Base-by-base conservation (phyloP, 2,329 filamentous ascomycete species). In the Aspergillus ochraceus region DNA sequence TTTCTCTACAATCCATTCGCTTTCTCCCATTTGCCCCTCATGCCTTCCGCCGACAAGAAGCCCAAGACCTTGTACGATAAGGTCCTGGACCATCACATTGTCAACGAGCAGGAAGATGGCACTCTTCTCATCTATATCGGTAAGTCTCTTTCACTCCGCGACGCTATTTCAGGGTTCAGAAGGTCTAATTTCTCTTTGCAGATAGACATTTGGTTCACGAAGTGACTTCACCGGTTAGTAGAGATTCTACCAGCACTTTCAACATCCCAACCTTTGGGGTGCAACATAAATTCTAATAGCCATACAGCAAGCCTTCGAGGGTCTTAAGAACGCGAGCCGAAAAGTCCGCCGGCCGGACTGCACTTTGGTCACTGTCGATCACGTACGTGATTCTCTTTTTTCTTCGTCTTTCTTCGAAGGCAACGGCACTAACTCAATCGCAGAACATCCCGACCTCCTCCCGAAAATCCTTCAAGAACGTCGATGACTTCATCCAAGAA, bases 181-280 rank as follows among this genome's bases (percentile, higher is more conserved):
- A 58, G 11, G 57, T 39, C 55, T 76, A 64, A 77, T 52, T n/a
- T 65, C 24, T 58, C 30, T 53, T 54, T 60, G 59, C 70, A 93
- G 92, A 96, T 80, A 87, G 95, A 77, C 95, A 99, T 83, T 85
- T 99, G 64, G 93, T 98, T 63, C 95, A 99, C 77, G 95, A 99
- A 83, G 95, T 99, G 76, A 99, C 95, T 70, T 97, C 94, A 70
- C 95, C 95, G 64, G 90, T 92, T 85, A 74, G 88, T 78, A 62
- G 55, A n/a, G 17, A n/a, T 36, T 52, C 19, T 42, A 42, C 14
- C 36, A 42, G 36, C 36, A n/a, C 32, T n/a, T 39, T n/a, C 36
- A n/a, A 8, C 14, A 4, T 58, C 54, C 59, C 71, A 46, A 71
- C 61, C n/a, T 29, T 39, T 20, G 32, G 17, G 36, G 6, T 17